phyloP scores from a whole-genome alignment of 2,329 filamentous ascomycete genomes.

The Clonostachys rhizophaga region DNA sequence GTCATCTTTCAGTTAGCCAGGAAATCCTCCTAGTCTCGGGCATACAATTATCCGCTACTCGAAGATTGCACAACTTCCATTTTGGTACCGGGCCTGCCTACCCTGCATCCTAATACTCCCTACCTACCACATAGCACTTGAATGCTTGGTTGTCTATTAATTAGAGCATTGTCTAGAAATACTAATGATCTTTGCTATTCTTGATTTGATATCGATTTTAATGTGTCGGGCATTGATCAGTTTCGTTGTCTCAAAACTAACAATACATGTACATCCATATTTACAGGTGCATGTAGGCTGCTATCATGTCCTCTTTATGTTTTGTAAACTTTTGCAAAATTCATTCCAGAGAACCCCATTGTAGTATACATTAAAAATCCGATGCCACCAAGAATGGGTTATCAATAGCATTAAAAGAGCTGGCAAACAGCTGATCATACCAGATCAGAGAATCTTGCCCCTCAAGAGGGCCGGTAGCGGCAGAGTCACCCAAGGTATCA shows the following conservation, averaged over 20 bases:
- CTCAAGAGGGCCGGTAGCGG: slow-evolving; percentile 4
- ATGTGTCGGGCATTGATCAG: background rate
- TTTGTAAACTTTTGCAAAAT: background rate
- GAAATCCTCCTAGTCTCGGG: no score
- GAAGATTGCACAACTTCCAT: no score
- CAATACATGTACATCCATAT: no score
- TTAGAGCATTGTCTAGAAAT: no score
- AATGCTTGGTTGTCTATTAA: no score
- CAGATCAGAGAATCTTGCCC: slow-evolving; percentile 26
- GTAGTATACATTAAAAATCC: slow-evolving; percentile 13
- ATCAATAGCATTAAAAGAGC: slow-evolving; percentile 23
- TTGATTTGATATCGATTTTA: background rate
- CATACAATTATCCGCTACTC: no score
- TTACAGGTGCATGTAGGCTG: no score
- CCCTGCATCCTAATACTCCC: no score
- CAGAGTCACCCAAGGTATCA: slow-evolving; percentile 1
- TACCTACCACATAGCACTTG: no score
- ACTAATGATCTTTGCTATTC: no score
- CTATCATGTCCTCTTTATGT: background rate
- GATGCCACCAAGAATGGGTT: slow-evolving; percentile 23
- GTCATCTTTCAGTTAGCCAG: no score
- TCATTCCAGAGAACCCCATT: background rate
- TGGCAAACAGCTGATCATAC: slow-evolving; percentile 25
- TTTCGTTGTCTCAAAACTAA: background rate
- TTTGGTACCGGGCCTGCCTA: no score